phyloP scores from a whole-genome alignment of 1,284 basidiomycete genomes.

The Phylloporus gajari region DNA sequence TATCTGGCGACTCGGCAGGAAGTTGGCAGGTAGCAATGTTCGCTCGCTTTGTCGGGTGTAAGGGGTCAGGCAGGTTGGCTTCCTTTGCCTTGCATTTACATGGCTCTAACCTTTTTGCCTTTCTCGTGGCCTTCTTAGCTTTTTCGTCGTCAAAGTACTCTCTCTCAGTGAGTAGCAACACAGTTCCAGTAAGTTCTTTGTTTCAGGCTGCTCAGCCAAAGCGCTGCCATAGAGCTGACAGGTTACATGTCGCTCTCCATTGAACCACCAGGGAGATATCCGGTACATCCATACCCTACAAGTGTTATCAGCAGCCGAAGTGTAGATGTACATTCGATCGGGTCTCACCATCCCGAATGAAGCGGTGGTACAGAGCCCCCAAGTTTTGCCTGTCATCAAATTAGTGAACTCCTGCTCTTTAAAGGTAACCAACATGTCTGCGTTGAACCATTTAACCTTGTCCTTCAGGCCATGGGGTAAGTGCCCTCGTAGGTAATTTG shows the following conservation, averaged over 20 bases:
- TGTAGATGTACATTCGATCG: too few relatives aligned
- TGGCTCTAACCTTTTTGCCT: neutral
- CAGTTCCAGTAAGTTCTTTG: neutral
- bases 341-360: constrained; percentile 21
- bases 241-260: constrained; percentile 10
- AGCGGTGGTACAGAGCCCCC: constrained; percentile 10
- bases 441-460: neutral
- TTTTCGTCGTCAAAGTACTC: constrained; percentile 15
- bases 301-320: too few relatives aligned
- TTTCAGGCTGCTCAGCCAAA: neutral
- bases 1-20: too few relatives aligned
- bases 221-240: constrained; percentile 11
- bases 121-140: neutral
- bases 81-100: neutral
- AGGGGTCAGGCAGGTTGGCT: too few relatives aligned
- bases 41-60: too few relatives aligned
- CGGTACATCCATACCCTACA: too few relatives aligned
- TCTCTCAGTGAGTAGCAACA: constrained; percentile 12
- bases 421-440: constrained; percentile 13
- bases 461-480: neutral
- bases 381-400: constrained; percentile 1
- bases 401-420: constrained; percentile 4
- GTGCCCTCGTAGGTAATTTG: neutral
- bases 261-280: neutral
- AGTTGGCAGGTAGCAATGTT: too few relatives aligned